Evolutionary conservation across 31 red algal species (phyloP).

Genomic region (Porphyra umbilicalis): DNA sequence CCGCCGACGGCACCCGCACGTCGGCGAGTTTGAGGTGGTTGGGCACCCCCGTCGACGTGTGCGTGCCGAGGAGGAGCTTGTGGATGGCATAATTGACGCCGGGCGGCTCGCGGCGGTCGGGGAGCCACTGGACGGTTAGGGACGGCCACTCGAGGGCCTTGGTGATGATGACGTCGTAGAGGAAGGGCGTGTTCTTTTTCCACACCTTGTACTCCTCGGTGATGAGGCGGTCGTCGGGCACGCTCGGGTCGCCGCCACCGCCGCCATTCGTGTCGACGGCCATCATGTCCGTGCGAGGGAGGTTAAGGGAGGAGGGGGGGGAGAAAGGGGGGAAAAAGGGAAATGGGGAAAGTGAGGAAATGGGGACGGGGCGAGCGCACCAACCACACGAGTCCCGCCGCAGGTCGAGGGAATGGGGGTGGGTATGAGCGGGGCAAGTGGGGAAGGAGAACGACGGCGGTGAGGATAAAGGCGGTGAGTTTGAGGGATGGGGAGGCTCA

Average conservation of each 20-base stretch:
- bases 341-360: too few relatives aligned
- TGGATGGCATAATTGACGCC: conserved; percentile 50
- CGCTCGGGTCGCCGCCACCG: background rate
- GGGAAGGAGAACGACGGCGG: too few relatives aligned
- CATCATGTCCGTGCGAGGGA: too few relatives aligned
- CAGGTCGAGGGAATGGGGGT: too few relatives aligned
- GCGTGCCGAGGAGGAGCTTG: conserved; percentile 89
- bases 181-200: conserved; percentile 99
- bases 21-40: conserved; percentile 97
- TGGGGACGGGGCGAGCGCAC: too few relatives aligned
- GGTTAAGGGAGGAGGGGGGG: too few relatives aligned
- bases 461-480: too few relatives aligned
- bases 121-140: conserved; percentile 93
- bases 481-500: too few relatives aligned
- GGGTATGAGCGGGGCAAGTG: too few relatives aligned
- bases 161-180: conserved; percentile 94
- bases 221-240: conserved; percentile 49
- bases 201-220: conserved; percentile 99
- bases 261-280: background rate
- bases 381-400: too few relatives aligned
- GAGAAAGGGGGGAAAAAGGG: too few relatives aligned
- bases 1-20: conserved; percentile 72
- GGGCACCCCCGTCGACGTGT: conserved; percentile 90
- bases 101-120: conserved; percentile 70
- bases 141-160: conserved; percentile 99